phyloP scores from a whole-genome alignment of 768 basidiomycete species.

The Paxillus involutus region DNA sequence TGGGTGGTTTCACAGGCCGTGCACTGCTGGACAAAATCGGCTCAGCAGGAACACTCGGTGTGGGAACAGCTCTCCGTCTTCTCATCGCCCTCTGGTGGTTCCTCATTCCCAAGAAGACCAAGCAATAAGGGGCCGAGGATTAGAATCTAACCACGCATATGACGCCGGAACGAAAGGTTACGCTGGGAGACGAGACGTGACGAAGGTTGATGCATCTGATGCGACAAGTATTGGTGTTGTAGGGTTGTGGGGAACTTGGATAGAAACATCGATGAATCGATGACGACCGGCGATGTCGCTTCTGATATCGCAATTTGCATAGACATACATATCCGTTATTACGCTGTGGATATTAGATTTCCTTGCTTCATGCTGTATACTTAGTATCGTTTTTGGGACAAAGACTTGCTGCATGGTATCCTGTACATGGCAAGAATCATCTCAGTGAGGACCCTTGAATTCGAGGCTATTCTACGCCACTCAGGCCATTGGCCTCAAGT shows the following conservation, averaged over 20 bases:
- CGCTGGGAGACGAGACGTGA: slow-evolving; percentile 1
- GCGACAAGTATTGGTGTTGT: background rate
- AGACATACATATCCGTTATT: no score
- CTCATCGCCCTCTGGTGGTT: slow-evolving; percentile 66
- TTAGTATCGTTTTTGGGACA: no score
- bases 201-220: background rate
- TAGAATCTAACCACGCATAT: background rate
- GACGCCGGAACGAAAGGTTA: background rate
- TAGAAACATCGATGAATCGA: background rate
- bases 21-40: slow-evolving; percentile 61
- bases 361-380: no score
- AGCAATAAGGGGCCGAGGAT: background rate
- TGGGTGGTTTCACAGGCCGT: slow-evolving; percentile 71
- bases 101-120: slow-evolving; percentile 45
- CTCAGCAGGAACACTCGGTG: slow-evolving; percentile 61
- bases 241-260: background rate
- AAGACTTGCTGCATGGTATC: no score
- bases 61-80: slow-evolving; percentile 62
- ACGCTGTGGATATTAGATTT: no score
- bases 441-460: no score
- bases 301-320: no score
- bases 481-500: no score
- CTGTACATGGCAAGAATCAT: no score
- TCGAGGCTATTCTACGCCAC: no score
- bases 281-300: slow-evolving; percentile 5